Percentiles rank a stretch among this genome's conserved stretches.
phyloP scores from a whole-genome alignment of 345 rosid genomes.

The Moringa oleifera region DNA sequence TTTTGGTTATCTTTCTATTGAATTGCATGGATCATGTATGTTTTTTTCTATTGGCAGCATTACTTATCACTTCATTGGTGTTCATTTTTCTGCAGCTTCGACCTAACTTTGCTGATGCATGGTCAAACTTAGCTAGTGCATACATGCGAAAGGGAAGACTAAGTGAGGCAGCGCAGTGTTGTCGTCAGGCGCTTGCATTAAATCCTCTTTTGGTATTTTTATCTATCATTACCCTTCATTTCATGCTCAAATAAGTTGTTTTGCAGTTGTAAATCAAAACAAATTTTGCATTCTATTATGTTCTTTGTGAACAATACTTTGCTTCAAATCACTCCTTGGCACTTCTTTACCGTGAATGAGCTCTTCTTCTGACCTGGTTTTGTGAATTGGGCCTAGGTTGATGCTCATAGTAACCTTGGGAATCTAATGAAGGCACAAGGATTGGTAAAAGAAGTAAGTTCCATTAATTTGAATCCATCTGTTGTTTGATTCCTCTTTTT shows the following conservation, averaged over 20 bases:
- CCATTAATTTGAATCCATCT: constrained; percentile 8
- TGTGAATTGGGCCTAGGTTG: constrained; percentile 53
- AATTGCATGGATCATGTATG: background rate
- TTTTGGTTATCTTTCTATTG: background rate
- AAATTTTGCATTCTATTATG: too few relatives aligned
- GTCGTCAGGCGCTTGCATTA: constrained; percentile 85
- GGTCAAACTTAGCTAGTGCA: constrained; percentile 98
- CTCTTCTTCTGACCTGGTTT: constrained; percentile 8
- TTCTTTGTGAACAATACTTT: too few relatives aligned
- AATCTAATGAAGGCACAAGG: constrained; percentile 97
- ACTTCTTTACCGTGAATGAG: too few relatives aligned
- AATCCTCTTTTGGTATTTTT: constrained; percentile 81
- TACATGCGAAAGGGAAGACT: constrained; percentile 96
- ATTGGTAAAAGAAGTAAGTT: constrained; percentile 87
- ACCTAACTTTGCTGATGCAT: constrained; percentile 95
- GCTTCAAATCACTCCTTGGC: too few relatives aligned
- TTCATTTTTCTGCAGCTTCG: constrained; percentile 50
- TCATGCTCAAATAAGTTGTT: constrained; percentile 1
- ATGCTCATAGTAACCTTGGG: constrained; percentile 93
- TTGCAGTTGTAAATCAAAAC: background rate
- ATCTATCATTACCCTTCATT: background rate
- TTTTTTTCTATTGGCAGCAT: constrained; percentile 1
- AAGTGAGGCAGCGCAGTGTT: constrained; percentile 92
- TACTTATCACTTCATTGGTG: background rate
- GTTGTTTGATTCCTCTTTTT: constrained; percentile 1